Evolutionary conservation across 805 yeast genomes (phyloP), one percentile per base, ranked within the genome.

Genomic region (Saccharomycopsis javanensis): DNA sequence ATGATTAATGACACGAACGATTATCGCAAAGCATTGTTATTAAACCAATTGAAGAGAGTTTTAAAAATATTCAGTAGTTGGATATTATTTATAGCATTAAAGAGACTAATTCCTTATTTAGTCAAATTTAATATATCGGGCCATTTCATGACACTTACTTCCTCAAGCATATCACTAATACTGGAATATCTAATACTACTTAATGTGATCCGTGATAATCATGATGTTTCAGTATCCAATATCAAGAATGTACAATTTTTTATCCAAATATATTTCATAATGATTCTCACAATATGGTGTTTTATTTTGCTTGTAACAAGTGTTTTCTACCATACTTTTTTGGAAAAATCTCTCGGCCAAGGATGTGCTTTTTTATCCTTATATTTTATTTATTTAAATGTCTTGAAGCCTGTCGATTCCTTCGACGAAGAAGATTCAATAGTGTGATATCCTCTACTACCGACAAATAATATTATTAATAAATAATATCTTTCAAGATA

Each of bases 301-400:
- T 34, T 52, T 10, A 15, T 58, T 16, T 55, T 55, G 18, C 16
- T 42, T n/a, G 38, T 53, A 4, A 58, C 61, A 20, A 20, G 53
- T n/a, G 15, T 58, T 2, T 55, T 55, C 27, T 58, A 51, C 37
- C 61, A 58, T 28, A 53, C 57, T 1, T 34, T 58, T 30, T 27
- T 37, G 34, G 61, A 58, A 38, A 58, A 58, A 37, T 10, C 53
- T 13, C 2, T 56, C 3, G 61, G 58, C 16, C 38, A 37, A 18
- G 18, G n/a, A 2, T 33, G 31, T 30, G 34, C 55, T 33, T 54
- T 50, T 35, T 15, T 45, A 8, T 11, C 51, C n/a, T 31, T 50
- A 6, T 51, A 20, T 15, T 15, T 13, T 13, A 33, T 30, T 18
- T 55, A 55, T 15, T 50, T n/a, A 13, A 15, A 30, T 10, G 10